Percentiles rank a stretch among this genome's conserved stretches.
Conservation (phyloP, 371 early-diverging fungal genomes). For the Mortierella sp. region DNA sequence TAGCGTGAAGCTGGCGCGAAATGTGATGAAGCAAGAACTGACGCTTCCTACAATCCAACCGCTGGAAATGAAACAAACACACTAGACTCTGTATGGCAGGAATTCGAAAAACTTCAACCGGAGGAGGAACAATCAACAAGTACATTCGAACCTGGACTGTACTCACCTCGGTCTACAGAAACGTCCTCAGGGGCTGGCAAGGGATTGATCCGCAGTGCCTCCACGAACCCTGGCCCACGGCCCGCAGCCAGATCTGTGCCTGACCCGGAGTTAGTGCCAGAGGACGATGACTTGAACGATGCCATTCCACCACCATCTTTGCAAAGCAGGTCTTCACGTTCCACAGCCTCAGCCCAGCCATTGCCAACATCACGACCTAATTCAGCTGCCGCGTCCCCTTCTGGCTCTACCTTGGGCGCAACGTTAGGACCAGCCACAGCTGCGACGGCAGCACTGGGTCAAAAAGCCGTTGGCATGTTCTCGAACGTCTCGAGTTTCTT, state of each 20-base stretch:
- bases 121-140: slow-evolving; percentile 20
- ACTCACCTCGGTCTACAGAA: slow-evolving; percentile 14
- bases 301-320: slow-evolving; percentile 23
- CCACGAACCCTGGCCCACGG: slow-evolving; percentile 16
- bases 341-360: slow-evolving; percentile 8
- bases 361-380: slow-evolving; percentile 11
- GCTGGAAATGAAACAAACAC: too few species aligned
- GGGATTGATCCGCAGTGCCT: slow-evolving; percentile 30
- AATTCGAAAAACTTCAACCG: slow-evolving; percentile 59
- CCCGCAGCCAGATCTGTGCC: slow-evolving; percentile 25
- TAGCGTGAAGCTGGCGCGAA: too few species aligned
- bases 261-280: slow-evolving; percentile 21
- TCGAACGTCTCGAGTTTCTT: slow-evolving; percentile 69
- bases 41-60: neutral
- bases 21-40: too few species aligned
- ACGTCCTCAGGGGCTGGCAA: neutral
- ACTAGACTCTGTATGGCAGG: slow-evolving; percentile 66
- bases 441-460: slow-evolving; percentile 58
- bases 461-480: slow-evolving; percentile 66
- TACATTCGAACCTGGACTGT: slow-evolving; percentile 30
- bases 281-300: slow-evolving; percentile 30
- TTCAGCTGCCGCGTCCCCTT: slow-evolving; percentile 21
- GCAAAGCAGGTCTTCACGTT: slow-evolving; percentile 3
- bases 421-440: slow-evolving; percentile 56
- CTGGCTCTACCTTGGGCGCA: slow-evolving; percentile 22